Base-by-base conservation (phyloP, 495 filamentous ascomycete genomes). In the Cenococcum geophilum region DNA sequence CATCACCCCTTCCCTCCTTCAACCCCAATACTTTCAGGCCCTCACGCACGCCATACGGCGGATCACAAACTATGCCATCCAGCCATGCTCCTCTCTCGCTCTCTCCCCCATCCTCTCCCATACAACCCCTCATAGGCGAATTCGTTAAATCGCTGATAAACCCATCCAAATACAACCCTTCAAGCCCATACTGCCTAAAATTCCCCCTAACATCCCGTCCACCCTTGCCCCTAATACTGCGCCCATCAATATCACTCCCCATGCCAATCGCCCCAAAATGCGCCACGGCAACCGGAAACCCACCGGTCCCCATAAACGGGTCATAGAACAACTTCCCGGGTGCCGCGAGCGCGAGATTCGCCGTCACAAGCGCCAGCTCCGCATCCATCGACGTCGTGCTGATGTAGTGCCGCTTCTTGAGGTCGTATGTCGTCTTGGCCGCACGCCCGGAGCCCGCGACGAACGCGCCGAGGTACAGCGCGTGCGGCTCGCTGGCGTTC, bases 381-480 rank as follows among this genome's bases (percentile, higher is more conserved):
- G 95, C 86, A 72, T 97, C 93, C 92, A 99, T 97, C 12, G 87
- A 90, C 0, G 93, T 99, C 0, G 92, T 97, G 68, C 87, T 89
- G 68, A 99, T 97, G 70, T 97, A 97, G 45, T 78, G 76, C 6
- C 93, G 81, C 73, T 93, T 95, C 76, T 99, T 99, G 12, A 99
- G 77, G 69, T 92, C 90, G 66, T 93, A 91, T 60, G 81, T 87
- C 23, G 80, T 75, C 20, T 92, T 78, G n/a, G 84, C 71, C 25
- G 86, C 80, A 43, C 92, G 77, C 21, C 78, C 77, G 35, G 87
- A 85, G 12, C 72, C 68, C 0, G 76, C 85, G 12, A 97, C 69
- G 52, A 80, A 82, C 2, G 91, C 82, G 10, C 88, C 89, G 10
- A 97, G 78, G 65, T 86, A 88, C 25, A 92, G 77, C 27, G 71